Evolutionary conservation across 495 filamentous ascomycete species (phyloP).

Genomic region (Cladorrhinum samala): DNA sequence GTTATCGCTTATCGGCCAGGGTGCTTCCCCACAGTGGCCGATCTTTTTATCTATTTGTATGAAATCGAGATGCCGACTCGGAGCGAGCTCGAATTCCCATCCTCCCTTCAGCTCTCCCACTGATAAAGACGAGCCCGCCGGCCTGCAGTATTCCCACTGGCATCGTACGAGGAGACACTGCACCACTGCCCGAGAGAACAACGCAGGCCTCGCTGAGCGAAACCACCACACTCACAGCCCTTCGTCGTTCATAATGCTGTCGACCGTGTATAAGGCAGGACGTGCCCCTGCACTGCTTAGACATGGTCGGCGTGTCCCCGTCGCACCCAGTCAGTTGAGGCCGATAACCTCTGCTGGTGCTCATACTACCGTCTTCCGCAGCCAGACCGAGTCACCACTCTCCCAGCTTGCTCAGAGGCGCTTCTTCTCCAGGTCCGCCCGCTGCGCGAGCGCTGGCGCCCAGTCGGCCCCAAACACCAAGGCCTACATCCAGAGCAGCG

Average conservation of each 20-base stretch:
- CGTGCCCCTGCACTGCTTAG: slow-evolving; percentile 44
- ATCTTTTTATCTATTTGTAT: slow-evolving; percentile 15
- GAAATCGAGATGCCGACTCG: slow-evolving; percentile 8
- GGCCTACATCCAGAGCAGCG: slow-evolving; percentile 82
- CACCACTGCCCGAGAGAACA: too few relatives aligned
- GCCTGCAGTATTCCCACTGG: slow-evolving; percentile 20
- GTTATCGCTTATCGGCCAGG: slow-evolving; percentile 23
- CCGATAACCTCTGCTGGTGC: slow-evolving; percentile 27
- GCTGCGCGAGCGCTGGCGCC: slow-evolving; percentile 24
- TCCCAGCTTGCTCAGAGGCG: slow-evolving; percentile 31
- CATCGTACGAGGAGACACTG: slow-evolving; percentile 9
- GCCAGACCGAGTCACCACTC: slow-evolving; percentile 24
- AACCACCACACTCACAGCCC: slow-evolving; percentile 6
- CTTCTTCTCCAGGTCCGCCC: slow-evolving; percentile 33
- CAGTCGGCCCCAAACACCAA: slow-evolving; percentile 76
- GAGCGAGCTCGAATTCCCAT: slow-evolving; percentile 11
- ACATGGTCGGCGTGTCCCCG: slow-evolving; percentile 41
- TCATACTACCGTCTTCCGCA: slow-evolving; percentile 26
- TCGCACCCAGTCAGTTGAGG: slow-evolving; percentile 28
- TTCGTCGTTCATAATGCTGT: slow-evolving; percentile 24
- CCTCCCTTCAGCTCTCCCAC: slow-evolving; percentile 5
- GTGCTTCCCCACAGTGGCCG: slow-evolving; percentile 16
- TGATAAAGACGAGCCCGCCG: slow-evolving; percentile 10
- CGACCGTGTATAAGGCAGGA: slow-evolving; percentile 40
- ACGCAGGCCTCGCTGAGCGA: too few relatives aligned